phyloP scores from a whole-genome alignment of 1,139 yeast species.

The Lodderomyces orthopsilosis region DNA sequence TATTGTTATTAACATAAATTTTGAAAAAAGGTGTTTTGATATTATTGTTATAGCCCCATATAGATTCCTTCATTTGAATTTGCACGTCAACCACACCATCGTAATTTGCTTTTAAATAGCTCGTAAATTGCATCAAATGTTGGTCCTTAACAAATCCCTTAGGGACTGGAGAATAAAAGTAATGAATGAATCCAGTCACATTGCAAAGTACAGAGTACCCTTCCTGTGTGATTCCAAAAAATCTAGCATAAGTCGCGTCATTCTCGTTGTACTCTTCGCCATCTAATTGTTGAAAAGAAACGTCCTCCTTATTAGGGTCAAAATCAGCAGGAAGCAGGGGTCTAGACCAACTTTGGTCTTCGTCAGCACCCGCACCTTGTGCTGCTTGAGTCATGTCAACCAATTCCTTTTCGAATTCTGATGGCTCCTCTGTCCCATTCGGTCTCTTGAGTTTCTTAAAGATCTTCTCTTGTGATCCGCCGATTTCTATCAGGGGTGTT shows the following conservation, averaged over 20 bases:
- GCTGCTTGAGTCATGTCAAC: constrained; percentile 53
- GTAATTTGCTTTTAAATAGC: constrained; percentile 49
- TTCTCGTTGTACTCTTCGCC: constrained; percentile 76
- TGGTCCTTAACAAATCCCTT: constrained; percentile 62
- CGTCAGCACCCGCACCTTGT: constrained; percentile 25
- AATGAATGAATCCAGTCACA: constrained; percentile 85
- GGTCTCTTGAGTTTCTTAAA: constrained; percentile 38
- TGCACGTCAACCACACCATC: constrained; percentile 64
- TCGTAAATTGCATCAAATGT: constrained; percentile 45
- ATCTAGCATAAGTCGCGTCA: constrained; percentile 65
- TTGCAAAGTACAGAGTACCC: constrained; percentile 90
- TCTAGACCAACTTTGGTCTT: constrained; percentile 62
- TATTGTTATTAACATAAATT: constrained; percentile 63
- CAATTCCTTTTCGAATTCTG: constrained; percentile 65
- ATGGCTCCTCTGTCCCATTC: constrained; percentile 43
- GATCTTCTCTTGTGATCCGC: constrained; percentile 30
- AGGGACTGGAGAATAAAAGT: constrained; percentile 91
- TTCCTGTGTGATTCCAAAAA: constrained; percentile 86
- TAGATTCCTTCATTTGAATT: constrained; percentile 69
- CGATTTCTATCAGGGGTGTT: constrained; percentile 22
- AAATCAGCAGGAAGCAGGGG: constrained; percentile 52
- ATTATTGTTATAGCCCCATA: constrained; percentile 91
- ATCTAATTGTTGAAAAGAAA: constrained; percentile 88
- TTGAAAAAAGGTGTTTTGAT: constrained; percentile 77
- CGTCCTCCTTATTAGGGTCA: constrained; percentile 47